phyloP scores from a whole-genome alignment of 768 basidiomycete genomes.

The Auricularia sp. region DNA sequence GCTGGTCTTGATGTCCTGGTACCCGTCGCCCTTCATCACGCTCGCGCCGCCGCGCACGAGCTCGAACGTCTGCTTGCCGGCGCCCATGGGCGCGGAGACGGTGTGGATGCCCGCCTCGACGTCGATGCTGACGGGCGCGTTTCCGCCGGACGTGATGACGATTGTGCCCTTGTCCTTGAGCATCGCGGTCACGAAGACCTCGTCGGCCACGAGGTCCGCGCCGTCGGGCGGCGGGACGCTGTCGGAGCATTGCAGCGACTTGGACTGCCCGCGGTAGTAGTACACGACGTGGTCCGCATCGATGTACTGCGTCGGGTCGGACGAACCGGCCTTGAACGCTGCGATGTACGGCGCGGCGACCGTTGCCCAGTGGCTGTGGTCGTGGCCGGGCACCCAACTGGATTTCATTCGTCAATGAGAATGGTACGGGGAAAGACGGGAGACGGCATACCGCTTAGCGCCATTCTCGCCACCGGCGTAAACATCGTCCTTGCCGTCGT shows the following conservation, averaged over 20 bases:
- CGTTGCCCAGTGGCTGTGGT: not conserved
- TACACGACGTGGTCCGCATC: not conserved
- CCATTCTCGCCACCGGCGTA: not conserved
- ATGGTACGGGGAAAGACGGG: no score
- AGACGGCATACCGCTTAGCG: not conserved
- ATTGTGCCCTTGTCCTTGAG: not conserved
- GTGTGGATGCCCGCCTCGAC: constrained; percentile 1
- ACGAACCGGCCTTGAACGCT: not conserved
- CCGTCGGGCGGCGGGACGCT: not conserved
- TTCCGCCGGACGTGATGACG: not conserved
- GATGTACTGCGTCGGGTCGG: not conserved
- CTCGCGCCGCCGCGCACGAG: not conserved
- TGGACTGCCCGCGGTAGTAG: not conserved
- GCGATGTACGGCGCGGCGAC: constrained; percentile 1
- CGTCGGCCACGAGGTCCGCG: not conserved
- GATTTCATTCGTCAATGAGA: no score
- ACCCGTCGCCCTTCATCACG: not conserved
- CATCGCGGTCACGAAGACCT: not conserved
- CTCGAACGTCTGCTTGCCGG: not conserved
- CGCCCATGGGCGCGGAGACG: not conserved
- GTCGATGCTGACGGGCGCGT: not conserved
- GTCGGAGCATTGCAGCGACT: not conserved
- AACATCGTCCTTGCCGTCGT: not conserved
- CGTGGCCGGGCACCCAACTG: not conserved
- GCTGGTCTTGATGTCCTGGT: not conserved